Base-by-base conservation (phyloP, 2,329 filamentous ascomycete genomes). In the Aspergillus ruber region DNA sequence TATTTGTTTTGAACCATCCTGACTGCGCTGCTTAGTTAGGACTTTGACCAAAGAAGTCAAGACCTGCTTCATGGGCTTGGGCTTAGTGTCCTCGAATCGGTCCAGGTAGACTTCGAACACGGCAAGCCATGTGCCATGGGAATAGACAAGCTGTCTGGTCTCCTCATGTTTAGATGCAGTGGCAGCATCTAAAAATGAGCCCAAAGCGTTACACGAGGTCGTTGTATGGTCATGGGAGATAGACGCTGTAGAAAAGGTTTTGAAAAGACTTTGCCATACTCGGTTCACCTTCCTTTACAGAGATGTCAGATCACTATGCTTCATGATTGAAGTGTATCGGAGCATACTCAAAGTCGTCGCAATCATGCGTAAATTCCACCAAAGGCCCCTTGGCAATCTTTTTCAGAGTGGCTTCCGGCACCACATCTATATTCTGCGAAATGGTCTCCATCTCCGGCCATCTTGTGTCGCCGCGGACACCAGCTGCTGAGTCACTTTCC, bases 41-140 rank as follows among this genome's bases (percentile, higher is more conserved):
- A 69, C 63, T 17, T 56, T 64, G 33, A 60, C 59, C 47, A 75
- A 48, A n/a, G 69, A 68, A 44, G 63, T 58, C 43, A 76, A 50
- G 2, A 76, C 61, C 49, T 73, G 70, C 53, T 69, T 70, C 57
- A 74, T 64, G 18, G 71, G 66, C 56, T 73, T 75, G 18, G 68
- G 64, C 44, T 69, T 72, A 6, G 65, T 61, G 52, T 70, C 67
- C 49, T 71, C 68, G 52, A 68, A 74, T 27, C 66, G 65, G 47
- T 58, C 60, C 44, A 74, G 56, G 40, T 64, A 70, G 23, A 67
- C 56, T 17, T 70, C 61, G 44, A 73, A 73, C 13, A 69, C 58
- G 18, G 64, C 56, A 17, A 66, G 50, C 72, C 72, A 75, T 23
- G 57, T 64, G 13, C 61, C 55, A 6, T 61, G 43, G 3, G 65